Percentiles rank a stretch among this genome's conserved stretches.
These are phyloP conservation scores for Drosera spatulata DNA, from an alignment of 179 eudicot genomes.

Conservation along the genomic window DNA sequence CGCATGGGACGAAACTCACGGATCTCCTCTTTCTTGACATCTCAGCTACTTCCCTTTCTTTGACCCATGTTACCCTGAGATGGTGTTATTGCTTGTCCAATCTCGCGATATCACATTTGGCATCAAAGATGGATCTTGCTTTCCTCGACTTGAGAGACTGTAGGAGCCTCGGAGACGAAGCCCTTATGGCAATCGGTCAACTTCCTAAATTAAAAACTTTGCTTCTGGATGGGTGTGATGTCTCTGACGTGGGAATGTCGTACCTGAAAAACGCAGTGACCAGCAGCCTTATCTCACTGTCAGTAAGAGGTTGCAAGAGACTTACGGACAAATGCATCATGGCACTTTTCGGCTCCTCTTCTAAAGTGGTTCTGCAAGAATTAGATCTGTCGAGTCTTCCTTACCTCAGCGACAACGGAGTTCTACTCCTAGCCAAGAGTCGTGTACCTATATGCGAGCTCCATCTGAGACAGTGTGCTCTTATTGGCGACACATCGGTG, in stretches of 20 bases:
- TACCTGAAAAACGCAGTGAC: conserved; percentile 36
- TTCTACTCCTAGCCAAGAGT: conserved; percentile 55
- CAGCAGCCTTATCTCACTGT: conserved; percentile 47
- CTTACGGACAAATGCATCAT: conserved; percentile 79
- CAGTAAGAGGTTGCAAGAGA: conserved; percentile 87
- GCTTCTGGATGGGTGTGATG: conserved; percentile 72
- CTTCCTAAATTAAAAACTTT: conserved; percentile 59
- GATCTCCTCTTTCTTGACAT: conserved; percentile 87
- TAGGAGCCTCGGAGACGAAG: conserved; percentile 81
- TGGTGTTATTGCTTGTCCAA: conserved; percentile 88
- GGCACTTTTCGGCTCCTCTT: conserved; percentile 42
- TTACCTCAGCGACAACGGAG: conserved; percentile 59
- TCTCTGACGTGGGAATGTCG: conserved; percentile 64
- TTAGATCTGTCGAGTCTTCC: conserved; percentile 85
- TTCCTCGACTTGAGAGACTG: conserved; percentile 89
- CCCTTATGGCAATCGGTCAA: conserved; percentile 52
- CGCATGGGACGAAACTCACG: conserved; percentile 72
- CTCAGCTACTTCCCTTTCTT: conserved; percentile 71
- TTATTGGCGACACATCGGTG: conserved; percentile 76
- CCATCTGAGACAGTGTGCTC: conserved; percentile 81
- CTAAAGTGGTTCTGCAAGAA: conserved; percentile 44
- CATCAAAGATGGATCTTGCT: conserved; percentile 53
- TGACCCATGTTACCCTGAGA: conserved; percentile 79
- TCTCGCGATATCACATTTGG: conserved; percentile 46
- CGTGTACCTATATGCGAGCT: conserved; percentile 58